Conservation (phyloP, 1,284 basidiomycete genomes). For the Apiotrichum sp. region DNA sequence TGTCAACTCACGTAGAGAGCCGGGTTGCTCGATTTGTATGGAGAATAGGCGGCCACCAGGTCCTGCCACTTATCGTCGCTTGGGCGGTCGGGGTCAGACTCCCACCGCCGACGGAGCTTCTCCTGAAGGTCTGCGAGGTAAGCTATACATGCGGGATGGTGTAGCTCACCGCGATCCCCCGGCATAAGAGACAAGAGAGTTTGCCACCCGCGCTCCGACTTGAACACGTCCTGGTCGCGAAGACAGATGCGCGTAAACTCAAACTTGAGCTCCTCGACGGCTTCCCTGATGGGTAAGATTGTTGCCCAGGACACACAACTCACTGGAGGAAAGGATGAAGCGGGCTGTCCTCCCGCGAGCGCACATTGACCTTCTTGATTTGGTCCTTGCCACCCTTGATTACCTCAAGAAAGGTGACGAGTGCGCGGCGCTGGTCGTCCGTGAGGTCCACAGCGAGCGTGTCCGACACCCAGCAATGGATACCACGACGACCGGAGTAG, state of each 20-base stretch:
- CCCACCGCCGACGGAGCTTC: constrained; percentile 60
- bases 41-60: constrained; percentile 41
- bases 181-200: constrained; percentile 70
- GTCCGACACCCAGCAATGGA: constrained; percentile 97
- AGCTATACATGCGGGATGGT: not conserved
- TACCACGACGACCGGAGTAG: constrained; percentile 95
- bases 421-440: constrained; percentile 80
- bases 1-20: not conserved
- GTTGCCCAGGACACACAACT: constrained; percentile 32
- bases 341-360: constrained; percentile 49
- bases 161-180: constrained; percentile 49
- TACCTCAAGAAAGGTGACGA: constrained; percentile 83
- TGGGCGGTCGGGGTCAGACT: constrained; percentile 52
- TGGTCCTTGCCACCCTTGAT: constrained; percentile 76
- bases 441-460: constrained; percentile 77
- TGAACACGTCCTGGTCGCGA: constrained; percentile 81
- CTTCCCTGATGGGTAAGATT: constrained; percentile 46
- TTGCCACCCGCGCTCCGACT: constrained; percentile 64
- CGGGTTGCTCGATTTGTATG: not conserved
- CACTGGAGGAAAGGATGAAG: constrained; percentile 68
- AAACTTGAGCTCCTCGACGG: constrained; percentile 54
- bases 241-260: constrained; percentile 69
- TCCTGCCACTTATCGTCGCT: constrained; percentile 71
- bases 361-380: constrained; percentile 73
- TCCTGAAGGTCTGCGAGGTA: constrained; percentile 44